Percentiles rank a stretch among this genome's conserved stretches.
Evolutionary conservation across 805 yeast species (phyloP).

Genomic region (Ogataea neopini): DNA sequence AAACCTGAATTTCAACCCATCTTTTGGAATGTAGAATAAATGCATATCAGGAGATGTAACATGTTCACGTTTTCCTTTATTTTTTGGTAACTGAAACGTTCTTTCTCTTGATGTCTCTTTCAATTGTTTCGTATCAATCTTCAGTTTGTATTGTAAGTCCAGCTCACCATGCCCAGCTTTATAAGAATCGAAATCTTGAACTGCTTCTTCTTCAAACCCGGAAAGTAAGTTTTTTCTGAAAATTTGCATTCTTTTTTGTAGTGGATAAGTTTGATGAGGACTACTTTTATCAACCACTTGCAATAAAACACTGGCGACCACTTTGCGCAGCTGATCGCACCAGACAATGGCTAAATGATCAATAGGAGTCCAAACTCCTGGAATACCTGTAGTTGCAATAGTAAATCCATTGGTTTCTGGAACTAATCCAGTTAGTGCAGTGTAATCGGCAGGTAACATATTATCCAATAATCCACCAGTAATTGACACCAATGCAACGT

Average conservation of each 20-base stretch:
- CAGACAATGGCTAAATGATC: conserved; percentile 96
- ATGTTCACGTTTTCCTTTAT: conserved; percentile 18
- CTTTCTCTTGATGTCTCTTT: conserved; percentile 33
- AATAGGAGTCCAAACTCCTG: conserved; percentile 89
- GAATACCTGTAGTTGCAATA: conserved; percentile 81
- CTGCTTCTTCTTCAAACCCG: conserved; percentile 53
- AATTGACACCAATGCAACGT: conserved; percentile 75
- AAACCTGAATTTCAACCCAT: conserved; percentile 30
- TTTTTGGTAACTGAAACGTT: conserved; percentile 30
- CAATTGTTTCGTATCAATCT: conserved; percentile 36
- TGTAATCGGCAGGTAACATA: conserved; percentile 87
- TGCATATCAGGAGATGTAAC: conserved; percentile 34
- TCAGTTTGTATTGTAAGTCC: conserved; percentile 26
- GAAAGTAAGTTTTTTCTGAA: conserved; percentile 50
- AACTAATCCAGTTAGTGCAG: conserved; percentile 67
- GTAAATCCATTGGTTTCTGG: conserved; percentile 81
- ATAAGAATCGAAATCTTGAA: conserved; percentile 30
- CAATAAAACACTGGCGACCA: conserved; percentile 57
- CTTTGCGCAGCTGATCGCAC: conserved; percentile 84
- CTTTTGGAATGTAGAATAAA: conserved; percentile 36
- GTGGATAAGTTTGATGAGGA: conserved; percentile 50
- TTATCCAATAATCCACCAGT: conserved; percentile 86
- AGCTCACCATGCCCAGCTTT: conserved; percentile 20
- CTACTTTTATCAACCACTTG: conserved; percentile 54
- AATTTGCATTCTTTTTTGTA: conserved; percentile 57